Base-by-base conservation (phyloP, 306 rosid genomes). In the Arachis stenosperma region DNA sequence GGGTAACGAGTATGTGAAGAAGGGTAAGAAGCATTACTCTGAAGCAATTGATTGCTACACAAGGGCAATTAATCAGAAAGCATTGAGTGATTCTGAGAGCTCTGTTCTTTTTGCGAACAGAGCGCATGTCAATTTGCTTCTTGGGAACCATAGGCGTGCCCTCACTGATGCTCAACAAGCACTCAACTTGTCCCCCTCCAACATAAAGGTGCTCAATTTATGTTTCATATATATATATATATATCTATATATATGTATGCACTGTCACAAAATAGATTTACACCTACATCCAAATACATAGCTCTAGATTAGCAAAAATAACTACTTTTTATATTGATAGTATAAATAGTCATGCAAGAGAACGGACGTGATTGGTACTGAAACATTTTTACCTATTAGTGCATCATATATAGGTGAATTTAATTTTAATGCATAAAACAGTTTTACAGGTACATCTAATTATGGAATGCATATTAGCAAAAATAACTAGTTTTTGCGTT, bases 1-100 rank as follows among this genome's bases (percentile, higher is more conserved):
- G 85, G 99, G 99, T 8, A 94, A 89, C 50, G 77, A 89, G 76
- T 87, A 66, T 73, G 89, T 89, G 55, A 91, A 83, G 72, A 85
- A 79, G 88, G 99, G 99, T 46, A 94, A 85, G 83, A 88, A 80
- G 48, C 91, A 94, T 62, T 94, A 91, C 71, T 60, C 91, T 64
- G 95, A 89, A 78, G 99, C 99, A 71, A 75, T 91, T 74, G 96
- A 89, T 57, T 91, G 95, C 76, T 94, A 91, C 90, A 88, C 95
- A 0, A 85, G 87, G 70, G 97, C 99, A 7, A 87, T 94, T 37
- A 66, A 86, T 81, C 97, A 91, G 84, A 83, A 91, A 51, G 89
- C 81, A 27, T 75, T 94, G 53, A 77, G 73, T 17, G 85, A 84
- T 69, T 84, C 90, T 5, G 96, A 94, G 69, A 83, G 43, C 47